phyloP scores from a whole-genome alignment of 2,329 filamentous ascomycete species.

The Botrytis sinoallii region DNA sequence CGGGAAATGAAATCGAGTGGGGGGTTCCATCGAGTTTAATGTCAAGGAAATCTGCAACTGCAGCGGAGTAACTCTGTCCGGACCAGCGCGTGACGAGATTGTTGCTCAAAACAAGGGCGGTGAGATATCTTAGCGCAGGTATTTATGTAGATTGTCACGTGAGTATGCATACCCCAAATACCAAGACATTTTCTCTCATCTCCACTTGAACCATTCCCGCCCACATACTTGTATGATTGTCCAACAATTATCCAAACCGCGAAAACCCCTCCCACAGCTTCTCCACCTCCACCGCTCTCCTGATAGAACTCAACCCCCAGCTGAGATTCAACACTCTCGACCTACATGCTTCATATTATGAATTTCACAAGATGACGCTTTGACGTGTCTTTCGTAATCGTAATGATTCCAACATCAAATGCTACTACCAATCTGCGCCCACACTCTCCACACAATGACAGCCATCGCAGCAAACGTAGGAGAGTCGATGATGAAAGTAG shows the following conservation, averaged over 20 bases:
- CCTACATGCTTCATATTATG: not conserved
- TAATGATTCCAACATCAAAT: not conserved
- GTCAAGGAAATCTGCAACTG: not conserved
- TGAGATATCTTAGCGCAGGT: not conserved
- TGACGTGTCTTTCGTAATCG: not conserved
- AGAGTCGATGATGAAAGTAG: not conserved
- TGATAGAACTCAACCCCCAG: too few species aligned
- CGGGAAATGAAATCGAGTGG: not conserved
- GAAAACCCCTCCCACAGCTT: not conserved
- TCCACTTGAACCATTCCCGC: not conserved
- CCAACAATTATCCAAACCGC: not conserved
- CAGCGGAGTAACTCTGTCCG: not conserved
- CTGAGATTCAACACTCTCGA: not conserved
- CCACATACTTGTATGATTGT: not conserved
- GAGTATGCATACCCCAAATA: not conserved
- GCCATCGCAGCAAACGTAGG: not conserved
- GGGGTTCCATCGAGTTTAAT: not conserved
- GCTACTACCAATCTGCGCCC: not conserved
- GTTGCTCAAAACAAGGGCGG: not conserved
- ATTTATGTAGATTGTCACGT: not conserved
- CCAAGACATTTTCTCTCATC: not conserved
- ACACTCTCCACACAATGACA: not conserved
- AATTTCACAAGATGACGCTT: not conserved
- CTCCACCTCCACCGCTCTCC: too few species aligned
- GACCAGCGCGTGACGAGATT: not conserved